phyloP scores from a whole-genome alignment of 1,139 yeast species.

The Pichia kudriavzevii region DNA sequence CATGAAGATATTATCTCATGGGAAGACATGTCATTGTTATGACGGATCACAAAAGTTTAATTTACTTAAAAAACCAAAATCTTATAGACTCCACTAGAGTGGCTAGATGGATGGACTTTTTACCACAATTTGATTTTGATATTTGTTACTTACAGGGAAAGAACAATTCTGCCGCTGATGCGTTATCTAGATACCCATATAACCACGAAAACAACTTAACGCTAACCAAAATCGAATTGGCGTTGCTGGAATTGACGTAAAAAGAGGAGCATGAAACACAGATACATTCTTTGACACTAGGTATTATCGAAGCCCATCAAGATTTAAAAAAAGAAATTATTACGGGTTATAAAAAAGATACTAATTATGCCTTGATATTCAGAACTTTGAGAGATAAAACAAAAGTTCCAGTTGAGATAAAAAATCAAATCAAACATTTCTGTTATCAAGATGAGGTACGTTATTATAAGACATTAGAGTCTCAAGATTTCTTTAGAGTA shows the following conservation, averaged over 20 bases:
- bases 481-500: not conserved
- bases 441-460: not conserved
- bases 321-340: too few species aligned
- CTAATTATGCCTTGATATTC: not conserved
- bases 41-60: slow-evolving; percentile 3
- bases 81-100: slow-evolving; percentile 2
- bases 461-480: not conserved
- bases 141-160: slow-evolving; percentile 2
- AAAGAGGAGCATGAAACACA: too few species aligned
- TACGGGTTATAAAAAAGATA: not conserved
- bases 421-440: slow-evolving; percentile 3
- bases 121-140: slow-evolving; percentile 3
- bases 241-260: too few species aligned
- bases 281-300: too few species aligned
- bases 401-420: not conserved
- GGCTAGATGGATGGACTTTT: slow-evolving; percentile 7
- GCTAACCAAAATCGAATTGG: too few species aligned
- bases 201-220: not conserved
- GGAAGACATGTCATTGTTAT: slow-evolving; percentile 1
- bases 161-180: slow-evolving; percentile 3
- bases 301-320: too few species aligned
- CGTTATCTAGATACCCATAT: slow-evolving; percentile 1
- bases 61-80: slow-evolving; percentile 3
- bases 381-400: not conserved
- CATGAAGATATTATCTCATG: slow-evolving; percentile 4